Conservation (phyloP, 495 filamentous ascomycete species). For the Daldinia childiae region DNA sequence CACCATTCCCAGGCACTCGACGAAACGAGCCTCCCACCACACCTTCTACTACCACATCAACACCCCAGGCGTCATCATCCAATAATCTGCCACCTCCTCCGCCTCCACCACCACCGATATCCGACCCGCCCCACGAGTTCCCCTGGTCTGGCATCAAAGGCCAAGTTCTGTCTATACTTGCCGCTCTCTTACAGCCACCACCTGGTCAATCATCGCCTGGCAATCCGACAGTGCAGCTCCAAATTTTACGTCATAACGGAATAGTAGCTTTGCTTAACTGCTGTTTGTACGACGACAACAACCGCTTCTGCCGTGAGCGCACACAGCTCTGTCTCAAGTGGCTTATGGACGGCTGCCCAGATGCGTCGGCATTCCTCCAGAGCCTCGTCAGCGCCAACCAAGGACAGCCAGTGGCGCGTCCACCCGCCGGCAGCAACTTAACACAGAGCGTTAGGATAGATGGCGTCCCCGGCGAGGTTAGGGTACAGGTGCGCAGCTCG, state of each 20-base stretch:
- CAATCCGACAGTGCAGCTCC: conserved; percentile 81
- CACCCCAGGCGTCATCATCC: conserved; percentile 53
- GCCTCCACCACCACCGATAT: conserved; percentile 62
- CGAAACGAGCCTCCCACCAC: conserved; percentile 38
- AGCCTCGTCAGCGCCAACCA: conserved; percentile 59
- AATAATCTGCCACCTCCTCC: conserved; percentile 59
- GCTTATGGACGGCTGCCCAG: conserved; percentile 82
- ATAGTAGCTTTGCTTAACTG: conserved; percentile 87
- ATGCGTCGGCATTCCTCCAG: conserved; percentile 79
- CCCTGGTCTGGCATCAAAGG: conserved; percentile 95
- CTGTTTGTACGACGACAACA: conserved; percentile 85
- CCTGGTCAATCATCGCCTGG: conserved; percentile 64
- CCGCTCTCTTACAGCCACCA: conserved; percentile 73
- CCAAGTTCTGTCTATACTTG: conserved; percentile 86
- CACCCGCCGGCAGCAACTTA: conserved; percentile 10
- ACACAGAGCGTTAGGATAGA: conserved; percentile 52
- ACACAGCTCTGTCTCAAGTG: conserved; percentile 91
- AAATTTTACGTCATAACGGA: conserved; percentile 82
- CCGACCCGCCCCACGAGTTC: conserved; percentile 85
- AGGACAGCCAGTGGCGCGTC: conserved; percentile 17
- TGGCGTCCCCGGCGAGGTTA: conserved; percentile 56
- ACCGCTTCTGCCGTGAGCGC: conserved; percentile 89
- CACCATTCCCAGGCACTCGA: conserved; percentile 60
- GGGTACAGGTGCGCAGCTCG: conserved; percentile 51
- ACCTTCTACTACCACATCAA: conserved; percentile 47